phyloP scores from a whole-genome alignment of 371 early-diverging fungal species.

The Haplosporangium sp. region DNA sequence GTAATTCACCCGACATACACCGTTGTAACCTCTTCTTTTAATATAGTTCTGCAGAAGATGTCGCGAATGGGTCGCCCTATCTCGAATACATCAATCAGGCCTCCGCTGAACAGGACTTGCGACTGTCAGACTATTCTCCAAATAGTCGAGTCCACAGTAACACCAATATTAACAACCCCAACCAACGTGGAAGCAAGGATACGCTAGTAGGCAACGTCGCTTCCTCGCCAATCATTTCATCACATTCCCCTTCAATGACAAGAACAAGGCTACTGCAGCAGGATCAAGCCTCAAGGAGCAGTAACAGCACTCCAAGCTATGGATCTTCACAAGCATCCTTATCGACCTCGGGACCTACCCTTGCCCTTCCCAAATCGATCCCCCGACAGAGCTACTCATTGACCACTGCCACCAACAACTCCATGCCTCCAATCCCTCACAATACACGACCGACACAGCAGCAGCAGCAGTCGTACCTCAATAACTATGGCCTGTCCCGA shows the following conservation, averaged over 20 bases:
- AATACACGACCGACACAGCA: neutral
- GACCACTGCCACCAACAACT: constrained; percentile 2
- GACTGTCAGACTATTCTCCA: constrained; percentile 63
- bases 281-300: neutral
- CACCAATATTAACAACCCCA: constrained; percentile 4
- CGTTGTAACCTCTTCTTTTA: neutral
- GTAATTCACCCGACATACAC: neutral
- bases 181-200: constrained; percentile 30
- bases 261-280: constrained; percentile 1
- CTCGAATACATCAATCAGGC: constrained; percentile 89
- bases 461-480: neutral
- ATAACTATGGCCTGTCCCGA: too few relatives aligned
- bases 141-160: neutral
- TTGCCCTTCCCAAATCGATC: constrained; percentile 1
- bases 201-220: constrained; percentile 6
- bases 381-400: neutral
- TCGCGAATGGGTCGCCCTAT: constrained; percentile 47
- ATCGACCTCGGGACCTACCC: neutral
- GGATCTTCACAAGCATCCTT: constrained; percentile 5
- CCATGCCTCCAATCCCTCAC: neutral
- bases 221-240: constrained; percentile 19
- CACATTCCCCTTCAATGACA: constrained; percentile 2
- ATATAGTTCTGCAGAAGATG: constrained; percentile 9
- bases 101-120: constrained; percentile 80
- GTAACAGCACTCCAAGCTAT: neutral